These are phyloP conservation scores for Acmispon strigosus DNA, from an alignment of 306 rosid species.

Conservation along the genomic window DNA sequence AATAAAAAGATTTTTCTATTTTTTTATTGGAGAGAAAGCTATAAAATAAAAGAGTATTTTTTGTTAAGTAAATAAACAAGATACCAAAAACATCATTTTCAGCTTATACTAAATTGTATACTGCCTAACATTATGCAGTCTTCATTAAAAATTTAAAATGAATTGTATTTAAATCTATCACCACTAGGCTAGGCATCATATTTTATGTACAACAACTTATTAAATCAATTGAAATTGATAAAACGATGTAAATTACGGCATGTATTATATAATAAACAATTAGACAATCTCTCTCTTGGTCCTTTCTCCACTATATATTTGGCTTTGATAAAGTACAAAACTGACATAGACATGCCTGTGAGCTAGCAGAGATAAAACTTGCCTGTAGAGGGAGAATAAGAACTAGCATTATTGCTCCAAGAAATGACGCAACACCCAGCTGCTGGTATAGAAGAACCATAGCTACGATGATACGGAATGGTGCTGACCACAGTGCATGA, in stretches of 20 bases:
- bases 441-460: constrained; percentile 88
- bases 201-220: background rate
- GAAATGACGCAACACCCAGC: constrained; percentile 80
- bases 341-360: background rate
- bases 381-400: constrained; percentile 74
- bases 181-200: background rate
- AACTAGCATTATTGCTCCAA: constrained; percentile 60
- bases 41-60: background rate
- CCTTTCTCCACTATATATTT: background rate
- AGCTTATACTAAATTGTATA: background rate
- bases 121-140: background rate
- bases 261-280: background rate
- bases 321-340: background rate
- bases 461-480: constrained; percentile 65
- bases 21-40: background rate
- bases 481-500: constrained; percentile 88
- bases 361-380: constrained; percentile 3
- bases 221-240: too few relatives aligned
- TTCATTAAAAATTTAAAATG: background rate
- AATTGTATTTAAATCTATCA: background rate
- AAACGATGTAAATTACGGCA: too few relatives aligned
- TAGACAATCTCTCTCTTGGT: background rate
- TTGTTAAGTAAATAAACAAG: background rate
- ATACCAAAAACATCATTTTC: background rate
- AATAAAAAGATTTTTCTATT: background rate